Conservation (phyloP, 139 green algal species). For the Tetradesmus lagerheimii region DNA sequence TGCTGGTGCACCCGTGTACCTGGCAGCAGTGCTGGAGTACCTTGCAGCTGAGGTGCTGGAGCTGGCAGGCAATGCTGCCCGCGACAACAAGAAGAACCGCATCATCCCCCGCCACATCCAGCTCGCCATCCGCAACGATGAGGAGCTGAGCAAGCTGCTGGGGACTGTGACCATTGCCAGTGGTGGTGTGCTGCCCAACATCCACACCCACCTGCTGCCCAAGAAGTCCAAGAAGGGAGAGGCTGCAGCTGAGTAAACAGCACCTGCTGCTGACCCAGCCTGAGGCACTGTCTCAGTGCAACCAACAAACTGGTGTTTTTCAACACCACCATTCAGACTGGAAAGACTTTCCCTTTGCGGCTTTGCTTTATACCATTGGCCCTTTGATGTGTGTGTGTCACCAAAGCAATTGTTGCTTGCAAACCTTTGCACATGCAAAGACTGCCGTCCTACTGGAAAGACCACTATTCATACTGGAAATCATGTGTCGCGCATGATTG, state of each 20-base stretch:
- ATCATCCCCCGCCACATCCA: conserved; percentile 91
- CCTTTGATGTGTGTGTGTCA: no score
- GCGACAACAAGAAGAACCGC: conserved; percentile 95
- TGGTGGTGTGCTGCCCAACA: conserved; percentile 88
- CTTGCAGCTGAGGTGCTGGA: conserved; percentile 82
- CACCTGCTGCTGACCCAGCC: conserved; percentile 21
- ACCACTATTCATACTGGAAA: no score
- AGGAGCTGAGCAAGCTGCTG: conserved; percentile 95
- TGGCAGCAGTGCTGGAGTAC: conserved; percentile 76
- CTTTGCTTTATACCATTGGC: no score
- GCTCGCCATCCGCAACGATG: conserved; percentile 93
- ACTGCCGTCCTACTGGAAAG: no score
- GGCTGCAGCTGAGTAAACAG: not conserved
- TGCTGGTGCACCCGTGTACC: conserved; percentile 73
- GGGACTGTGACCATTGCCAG: conserved; percentile 76
- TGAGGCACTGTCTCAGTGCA: not conserved
- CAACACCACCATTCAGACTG: conserved; percentile 52
- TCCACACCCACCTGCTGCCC: conserved; percentile 83
- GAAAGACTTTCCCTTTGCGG: not conserved
- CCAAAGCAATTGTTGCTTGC: no score
- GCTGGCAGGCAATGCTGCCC: conserved; percentile 86
- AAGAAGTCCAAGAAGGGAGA: conserved; percentile 81
- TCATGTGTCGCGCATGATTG: no score
- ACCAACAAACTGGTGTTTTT: conserved; percentile 44
- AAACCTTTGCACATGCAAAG: no score